These are phyloP conservation scores for Blumeria hordei DNA, from an alignment of 2,329 filamentous ascomycete genomes.

Conservation along the genomic window DNA sequence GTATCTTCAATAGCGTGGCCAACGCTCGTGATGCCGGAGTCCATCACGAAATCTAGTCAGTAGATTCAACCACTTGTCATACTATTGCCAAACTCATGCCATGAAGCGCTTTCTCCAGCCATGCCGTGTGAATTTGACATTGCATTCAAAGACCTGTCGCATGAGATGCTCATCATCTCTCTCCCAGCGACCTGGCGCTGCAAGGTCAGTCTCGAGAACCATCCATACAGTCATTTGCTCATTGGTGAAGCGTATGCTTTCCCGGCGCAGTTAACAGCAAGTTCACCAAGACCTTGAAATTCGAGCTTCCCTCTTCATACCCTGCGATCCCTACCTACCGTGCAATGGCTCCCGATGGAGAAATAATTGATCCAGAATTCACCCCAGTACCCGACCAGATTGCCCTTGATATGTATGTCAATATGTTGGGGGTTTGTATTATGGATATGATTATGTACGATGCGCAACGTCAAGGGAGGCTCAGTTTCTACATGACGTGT, in stretches of 20 bases:
- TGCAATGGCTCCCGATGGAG: slow-evolving; percentile 70
- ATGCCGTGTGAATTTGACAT: too few relatives aligned
- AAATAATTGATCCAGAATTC: slow-evolving; percentile 51
- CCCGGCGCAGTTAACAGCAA: slow-evolving; percentile 89
- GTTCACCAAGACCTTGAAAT: slow-evolving; percentile 61
- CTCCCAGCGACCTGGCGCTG: slow-evolving; percentile 11
- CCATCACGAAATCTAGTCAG: too few relatives aligned
- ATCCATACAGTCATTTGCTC: slow-evolving; percentile 2
- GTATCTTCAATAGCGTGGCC: too few relatives aligned
- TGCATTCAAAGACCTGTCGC: too few relatives aligned
- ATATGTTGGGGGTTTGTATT: slow-evolving; percentile 47
- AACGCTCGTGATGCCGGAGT: too few relatives aligned
- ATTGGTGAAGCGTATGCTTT: slow-evolving; percentile 32
- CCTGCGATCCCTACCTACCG: slow-evolving; percentile 75
- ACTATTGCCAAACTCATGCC: too few relatives aligned
- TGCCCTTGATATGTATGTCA: slow-evolving; percentile 18
- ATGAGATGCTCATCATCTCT: slow-evolving; percentile 11
- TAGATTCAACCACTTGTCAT: too few relatives aligned
- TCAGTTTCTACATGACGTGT: slow-evolving; percentile 66
- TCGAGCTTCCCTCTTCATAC: slow-evolving; percentile 47
- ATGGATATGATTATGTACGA: slow-evolving; percentile 99
- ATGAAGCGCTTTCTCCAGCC: too few relatives aligned
- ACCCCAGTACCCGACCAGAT: slow-evolving; percentile 21
- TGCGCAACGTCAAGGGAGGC: slow-evolving; percentile 51
- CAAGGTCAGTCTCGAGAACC: slow-evolving; percentile 7